Evolutionary conservation across 139 green algal genomes (phyloP), one percentile per base, ranked within the genome.

Genomic region (Edaphochlamys debaryana): DNA sequence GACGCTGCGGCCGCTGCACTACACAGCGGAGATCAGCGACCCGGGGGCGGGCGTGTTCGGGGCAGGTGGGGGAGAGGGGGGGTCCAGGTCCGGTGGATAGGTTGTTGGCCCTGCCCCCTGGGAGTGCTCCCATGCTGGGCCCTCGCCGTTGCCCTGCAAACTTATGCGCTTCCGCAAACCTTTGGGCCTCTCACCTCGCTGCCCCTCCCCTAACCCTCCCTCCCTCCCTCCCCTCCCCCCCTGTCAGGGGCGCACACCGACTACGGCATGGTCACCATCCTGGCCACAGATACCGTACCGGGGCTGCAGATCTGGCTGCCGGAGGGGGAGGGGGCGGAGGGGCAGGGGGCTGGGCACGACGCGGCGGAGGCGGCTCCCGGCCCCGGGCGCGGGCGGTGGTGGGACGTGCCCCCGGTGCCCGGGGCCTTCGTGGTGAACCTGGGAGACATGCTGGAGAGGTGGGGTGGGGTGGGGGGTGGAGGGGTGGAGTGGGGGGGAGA

Each of bases 211-310:
- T 13, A 54, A 54, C 45, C 45, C n/a, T n/a, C n/a, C n/a, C n/a
- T n/a, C n/a, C n/a, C n/a, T n/a, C n/a, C n/a, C n/a, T n/a, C n/a
- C n/a, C n/a, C 38, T 27, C 41, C 41, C 41, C 68, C n/a, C n/a
- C n/a, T n/a, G 5, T 3, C 87, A 79, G 96, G 96, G 11, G 96
- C 96, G 0, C 96, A 99, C 89, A 93, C 89, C 27, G 96, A 99
- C 68, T 99, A 98, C 87, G 97, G 97, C 48, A 96, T 97, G 89
- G 84, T 99, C 8, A 99, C 97, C 20, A 72, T 99, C 15, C 93
- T 99, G 27, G 69, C 68, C 9, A 98, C 94, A 20, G 94, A 98
- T 64, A 92, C 91, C 9, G 77, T 82, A 42, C 94, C 93, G 11
- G 95, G 95, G 11, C 90, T 98, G 79, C 94, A 98, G 67, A 73